A percentile compares a stretch with the other conserved stretches of the same genome.
Evolutionary conservation across 495 filamentous ascomycete genomes (phyloP).

Genomic region (Neurospora sp.): DNA sequence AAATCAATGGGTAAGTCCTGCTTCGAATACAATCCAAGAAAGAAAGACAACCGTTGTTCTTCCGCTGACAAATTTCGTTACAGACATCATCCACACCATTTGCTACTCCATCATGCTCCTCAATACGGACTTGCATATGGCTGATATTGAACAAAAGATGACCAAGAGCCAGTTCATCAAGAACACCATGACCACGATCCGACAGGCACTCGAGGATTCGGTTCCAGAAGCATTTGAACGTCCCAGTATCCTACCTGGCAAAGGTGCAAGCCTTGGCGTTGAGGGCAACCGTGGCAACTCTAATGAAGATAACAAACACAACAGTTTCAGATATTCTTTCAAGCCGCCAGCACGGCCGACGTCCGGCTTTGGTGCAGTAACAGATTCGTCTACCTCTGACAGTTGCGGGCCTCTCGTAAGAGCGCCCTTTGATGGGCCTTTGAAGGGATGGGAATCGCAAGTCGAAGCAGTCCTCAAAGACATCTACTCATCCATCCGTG

Average conservation of each 20-base stretch:
- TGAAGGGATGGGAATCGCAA: constrained; percentile 80
- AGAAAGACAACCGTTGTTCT: not conserved
- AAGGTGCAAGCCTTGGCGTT: constrained; percentile 13
- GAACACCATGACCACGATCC: constrained; percentile 89
- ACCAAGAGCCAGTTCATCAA: constrained; percentile 86
- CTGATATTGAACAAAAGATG: constrained; percentile 95
- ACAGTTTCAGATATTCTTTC: constrained; percentile 34
- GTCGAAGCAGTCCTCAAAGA: constrained; percentile 84
- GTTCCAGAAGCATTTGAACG: constrained; percentile 55
- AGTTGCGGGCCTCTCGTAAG: constrained; percentile 64
- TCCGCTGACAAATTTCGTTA: not conserved
- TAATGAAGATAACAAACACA: constrained; percentile 34
- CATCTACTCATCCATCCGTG: constrained; percentile 81
- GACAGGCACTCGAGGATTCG: constrained; percentile 60
- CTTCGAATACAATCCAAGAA: not conserved
- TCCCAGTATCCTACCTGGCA: constrained; percentile 35
- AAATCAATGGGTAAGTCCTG: constrained; percentile 62
- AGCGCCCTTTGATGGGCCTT: constrained; percentile 62
- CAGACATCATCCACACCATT: constrained; percentile 94
- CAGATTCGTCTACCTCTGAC: constrained; percentile 22
- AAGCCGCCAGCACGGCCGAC: constrained; percentile 35
- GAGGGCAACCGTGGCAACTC: constrained; percentile 22
- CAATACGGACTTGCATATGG: constrained; percentile 92
- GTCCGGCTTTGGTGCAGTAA: constrained; percentile 28
- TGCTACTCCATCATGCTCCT: constrained; percentile 91